phyloP scores from a whole-genome alignment of 164 flowering plant species.

The Sextonia rubra region DNA sequence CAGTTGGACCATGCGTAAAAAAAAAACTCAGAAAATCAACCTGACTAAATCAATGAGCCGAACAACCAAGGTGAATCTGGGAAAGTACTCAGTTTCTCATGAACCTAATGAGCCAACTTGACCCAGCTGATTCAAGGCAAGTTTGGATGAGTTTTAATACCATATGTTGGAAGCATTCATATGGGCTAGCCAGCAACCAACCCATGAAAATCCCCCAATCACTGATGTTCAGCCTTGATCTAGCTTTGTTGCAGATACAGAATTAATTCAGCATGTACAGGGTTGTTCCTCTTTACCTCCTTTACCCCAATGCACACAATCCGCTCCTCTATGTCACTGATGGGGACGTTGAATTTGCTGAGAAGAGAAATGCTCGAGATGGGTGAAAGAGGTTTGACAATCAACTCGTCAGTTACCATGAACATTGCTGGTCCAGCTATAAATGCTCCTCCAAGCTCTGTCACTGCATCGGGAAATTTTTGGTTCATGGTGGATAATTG shows the following conservation, averaged over 20 bases:
- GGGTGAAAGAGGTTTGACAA: not conserved
- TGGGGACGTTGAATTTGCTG: not conserved
- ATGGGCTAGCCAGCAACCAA: not conserved
- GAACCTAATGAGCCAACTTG: no score
- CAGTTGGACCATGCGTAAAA: no score
- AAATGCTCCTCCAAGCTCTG: not conserved
- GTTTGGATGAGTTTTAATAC: not conserved
- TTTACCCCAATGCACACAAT: not conserved
- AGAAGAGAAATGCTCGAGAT: not conserved
- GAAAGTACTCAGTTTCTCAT: no score
- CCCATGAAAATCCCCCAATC: not conserved
- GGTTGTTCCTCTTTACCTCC: not conserved
- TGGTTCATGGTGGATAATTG: not conserved
- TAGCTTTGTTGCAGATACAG: not conserved
- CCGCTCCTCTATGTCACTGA: not conserved
- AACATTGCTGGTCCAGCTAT: not conserved
- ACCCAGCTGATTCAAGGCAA: not conserved
- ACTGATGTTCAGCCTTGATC: not conserved
- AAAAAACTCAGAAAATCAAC: no score
- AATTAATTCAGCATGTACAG: not conserved
- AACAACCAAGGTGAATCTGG: no score
- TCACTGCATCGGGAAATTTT: not conserved
- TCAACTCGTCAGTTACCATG: conserved; percentile 1
- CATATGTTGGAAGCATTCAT: not conserved
- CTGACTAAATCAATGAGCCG: no score